These are phyloP conservation scores for Gossypium aridum DNA, from an alignment of 441 rosid genomes.

Conservation along the genomic window DNA sequence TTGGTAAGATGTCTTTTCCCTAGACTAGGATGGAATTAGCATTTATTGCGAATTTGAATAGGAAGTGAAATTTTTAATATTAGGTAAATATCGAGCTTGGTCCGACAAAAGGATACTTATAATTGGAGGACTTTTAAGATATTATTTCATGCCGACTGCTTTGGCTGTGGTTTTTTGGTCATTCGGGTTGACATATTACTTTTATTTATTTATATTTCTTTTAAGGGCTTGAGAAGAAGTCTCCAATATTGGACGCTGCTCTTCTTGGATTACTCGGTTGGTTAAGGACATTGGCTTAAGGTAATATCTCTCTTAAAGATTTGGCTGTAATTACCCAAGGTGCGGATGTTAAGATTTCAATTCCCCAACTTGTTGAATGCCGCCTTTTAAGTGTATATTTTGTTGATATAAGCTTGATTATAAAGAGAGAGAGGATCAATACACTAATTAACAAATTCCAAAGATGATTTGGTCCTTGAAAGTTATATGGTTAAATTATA, in stretches of 20 bases:
- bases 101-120: not conserved
- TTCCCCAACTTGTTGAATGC: not conserved
- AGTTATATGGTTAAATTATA: too few relatives aligned
- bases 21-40: not conserved
- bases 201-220: not conserved
- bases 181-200: not conserved
- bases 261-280: slow-evolving; percentile 1
- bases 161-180: not conserved
- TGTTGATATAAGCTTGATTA: too few relatives aligned
- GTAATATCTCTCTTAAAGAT: not conserved
- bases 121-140: not conserved
- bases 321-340: not conserved
- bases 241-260: slow-evolving; percentile 31
- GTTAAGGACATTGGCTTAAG: slow-evolving; percentile 42
- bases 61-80: not conserved
- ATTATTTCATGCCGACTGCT: not conserved
- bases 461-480: not conserved
- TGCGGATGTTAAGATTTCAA: not conserved
- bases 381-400: not conserved
- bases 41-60: slow-evolving; percentile 5
- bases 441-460: not conserved
- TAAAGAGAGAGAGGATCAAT: too few relatives aligned
- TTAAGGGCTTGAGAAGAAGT: slow-evolving; percentile 67
- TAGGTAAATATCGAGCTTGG: not conserved
- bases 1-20: slow-evolving; percentile 48